A percentile compares a stretch with the other conserved stretches of the same genome.
phyloP scores from a whole-genome alignment of 306 rosid species.

The Benincasa hispida region DNA sequence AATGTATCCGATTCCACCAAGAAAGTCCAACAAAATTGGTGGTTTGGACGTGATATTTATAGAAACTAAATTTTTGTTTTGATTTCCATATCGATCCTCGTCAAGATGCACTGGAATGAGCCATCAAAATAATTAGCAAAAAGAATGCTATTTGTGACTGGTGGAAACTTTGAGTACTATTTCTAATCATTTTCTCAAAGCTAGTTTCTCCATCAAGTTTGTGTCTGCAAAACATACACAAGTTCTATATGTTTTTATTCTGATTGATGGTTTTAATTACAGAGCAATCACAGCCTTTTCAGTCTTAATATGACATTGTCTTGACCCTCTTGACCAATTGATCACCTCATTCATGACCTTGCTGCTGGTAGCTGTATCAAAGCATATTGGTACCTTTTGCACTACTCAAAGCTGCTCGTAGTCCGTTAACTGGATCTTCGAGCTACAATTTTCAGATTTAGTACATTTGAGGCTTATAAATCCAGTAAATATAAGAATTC shows the following conservation, averaged over 20 bases:
- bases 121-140: too few relatives aligned
- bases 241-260: neutral
- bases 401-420: conserved; percentile 64
- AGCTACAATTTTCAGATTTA: conserved; percentile 22
- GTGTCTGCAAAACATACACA: neutral
- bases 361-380: conserved; percentile 31
- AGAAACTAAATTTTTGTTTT: too few relatives aligned
- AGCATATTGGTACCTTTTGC: conserved; percentile 30
- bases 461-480: conserved; percentile 39
- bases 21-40: too few relatives aligned
- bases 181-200: too few relatives aligned
- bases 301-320: neutral
- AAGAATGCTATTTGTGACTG: too few relatives aligned
- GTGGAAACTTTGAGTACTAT: too few relatives aligned
- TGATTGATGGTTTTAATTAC: neutral
- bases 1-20: too few relatives aligned
- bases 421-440: conserved; percentile 24
- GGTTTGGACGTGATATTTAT: too few relatives aligned
- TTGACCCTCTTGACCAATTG: neutral
- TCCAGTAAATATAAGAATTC: conserved; percentile 45
- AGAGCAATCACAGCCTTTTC: neutral
- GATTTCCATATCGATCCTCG: too few relatives aligned
- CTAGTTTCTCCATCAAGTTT: neutral
- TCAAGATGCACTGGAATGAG: too few relatives aligned
- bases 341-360: conserved; percentile 14